These are phyloP conservation scores for Phytophthora parvispora DNA, from an alignment of 352 stramenopile species.

Conservation along the genomic window DNA sequence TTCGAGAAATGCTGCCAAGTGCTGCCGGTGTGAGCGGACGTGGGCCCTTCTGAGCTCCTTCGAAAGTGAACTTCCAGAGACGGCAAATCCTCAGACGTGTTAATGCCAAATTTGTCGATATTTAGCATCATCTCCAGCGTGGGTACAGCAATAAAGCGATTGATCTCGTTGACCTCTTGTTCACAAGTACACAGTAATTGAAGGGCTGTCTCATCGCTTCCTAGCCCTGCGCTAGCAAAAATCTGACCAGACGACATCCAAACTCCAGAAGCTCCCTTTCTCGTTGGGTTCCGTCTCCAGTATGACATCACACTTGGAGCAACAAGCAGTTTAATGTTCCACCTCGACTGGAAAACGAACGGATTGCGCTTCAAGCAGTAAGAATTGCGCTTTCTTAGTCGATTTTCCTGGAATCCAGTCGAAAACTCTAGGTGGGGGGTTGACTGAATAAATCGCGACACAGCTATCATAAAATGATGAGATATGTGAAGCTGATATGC, in stretches of 20 bases:
- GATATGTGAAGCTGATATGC: slow-evolving; percentile 78
- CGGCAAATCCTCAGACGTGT: slow-evolving; percentile 52
- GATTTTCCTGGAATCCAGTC: neutral
- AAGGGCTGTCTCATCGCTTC: slow-evolving; percentile 32
- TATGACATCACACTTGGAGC: slow-evolving; percentile 71
- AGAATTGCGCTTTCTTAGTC: neutral
- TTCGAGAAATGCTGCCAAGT: slow-evolving; percentile 63
- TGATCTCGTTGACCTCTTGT: slow-evolving; percentile 50
- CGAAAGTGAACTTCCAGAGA: slow-evolving; percentile 56
- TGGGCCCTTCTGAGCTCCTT: slow-evolving; percentile 39
- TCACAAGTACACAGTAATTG: slow-evolving; percentile 24
- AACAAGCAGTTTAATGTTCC: slow-evolving; percentile 71
- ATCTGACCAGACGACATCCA: slow-evolving; percentile 72
- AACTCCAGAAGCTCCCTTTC: slow-evolving; percentile 28
- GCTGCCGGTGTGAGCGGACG: slow-evolving; percentile 51
- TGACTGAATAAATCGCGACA: slow-evolving; percentile 37
- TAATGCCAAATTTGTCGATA: slow-evolving; percentile 63
- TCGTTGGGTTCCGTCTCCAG: slow-evolving; percentile 46
- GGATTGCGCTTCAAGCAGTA: slow-evolving; percentile 3
- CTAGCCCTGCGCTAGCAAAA: slow-evolving; percentile 65
- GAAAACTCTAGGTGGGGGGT: slow-evolving; percentile 22
- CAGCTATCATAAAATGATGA: slow-evolving; percentile 47
- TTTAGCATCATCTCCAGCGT: slow-evolving; percentile 68
- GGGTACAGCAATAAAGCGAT: slow-evolving; percentile 46
- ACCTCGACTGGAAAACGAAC: slow-evolving; percentile 32